Evolutionary conservation across 805 yeast genomes (phyloP), one percentile per base, ranked within the genome.

Genomic region (Kazachstania taianensis): DNA sequence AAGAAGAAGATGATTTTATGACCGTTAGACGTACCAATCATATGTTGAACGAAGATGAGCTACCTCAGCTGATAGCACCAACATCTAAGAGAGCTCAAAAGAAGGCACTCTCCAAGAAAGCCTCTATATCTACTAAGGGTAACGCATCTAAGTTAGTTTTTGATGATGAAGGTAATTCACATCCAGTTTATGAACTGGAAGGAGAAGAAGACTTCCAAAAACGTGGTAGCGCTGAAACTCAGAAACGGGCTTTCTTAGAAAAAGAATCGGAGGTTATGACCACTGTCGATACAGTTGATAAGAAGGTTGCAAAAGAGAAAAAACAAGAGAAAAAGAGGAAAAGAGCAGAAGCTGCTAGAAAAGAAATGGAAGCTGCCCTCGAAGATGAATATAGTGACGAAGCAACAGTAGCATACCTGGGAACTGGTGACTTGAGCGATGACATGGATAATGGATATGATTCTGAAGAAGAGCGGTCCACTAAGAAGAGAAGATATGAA

Each of bases 91-190:
- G 98, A 48, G 78, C 80, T 5, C 75, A 75, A 29, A 92, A 84
- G 67, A 78, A 74, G 47, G 96, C 96, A 0, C 65, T 87, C 25
- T 83, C 95, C 9, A 86, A 82, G 65, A 92, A 89, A 56, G 71
- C 74, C 27, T 72, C 86, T 2, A 46, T 75, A 17, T 63, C 76
- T 32, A 55, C 67, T 10, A 72, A 71, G 42, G 83, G 84, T 1
- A 72, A 74, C 39, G 80, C 95, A 13, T 75, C 81, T 15, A 92
- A 86, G 55, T 57, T 89, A 47, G 69, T 73, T 37, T 92, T 89
- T 53, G 99, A 92, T 53, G 98, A 92, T 43, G 96, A 89, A 3
- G 99, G 99, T 19, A 69, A 67, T 5, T 80, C 97, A 0, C 97
- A 89, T 59, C 82, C 94, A 7, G 66, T 89, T 5, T 92, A 92